Base-by-base conservation (phyloP, 2,329 filamentous ascomycete species). In the Colletotrichum sp. region DNA sequence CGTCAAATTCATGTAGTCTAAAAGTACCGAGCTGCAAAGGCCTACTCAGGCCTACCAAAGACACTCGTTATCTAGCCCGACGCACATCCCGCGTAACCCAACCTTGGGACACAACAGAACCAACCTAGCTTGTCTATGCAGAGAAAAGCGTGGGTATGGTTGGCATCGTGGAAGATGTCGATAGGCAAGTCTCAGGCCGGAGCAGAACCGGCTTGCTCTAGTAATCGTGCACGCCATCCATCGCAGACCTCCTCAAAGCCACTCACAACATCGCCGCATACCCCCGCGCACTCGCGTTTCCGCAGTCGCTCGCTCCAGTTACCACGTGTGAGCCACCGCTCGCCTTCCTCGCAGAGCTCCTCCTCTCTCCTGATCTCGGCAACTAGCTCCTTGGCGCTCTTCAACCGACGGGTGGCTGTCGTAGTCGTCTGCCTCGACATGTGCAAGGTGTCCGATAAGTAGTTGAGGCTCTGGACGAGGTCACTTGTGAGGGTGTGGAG, bases 171-270 rank as follows among this genome's bases (percentile, higher is more conserved):
- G 18, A n/a, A 12, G 39, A 21, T 52, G 43, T 52, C n/a, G n/a
- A 21, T 13, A 13, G 43, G 43, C 21, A 13, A 52, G 8, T 52
- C n/a, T 80, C 78, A 86, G 39, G 85, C 86, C 76, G 86, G 85
- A 4, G 84, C 82, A 30, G 88, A 84, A 78, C 90, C 90, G n/a
- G 89, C 90, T 81, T 92, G 90, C 16, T 90, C 92, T 76, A 96
- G 90, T 64, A 98, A 86, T 79, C 94, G 91, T 81, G 93, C 92
- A 82, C 96, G 92, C 94, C 96, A 97, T 72, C 92, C 91, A 73
- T 96, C 93, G 85, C 96, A 98, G 2, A 96, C 93, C 82, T 96
- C 93, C 84, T 98, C 96, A 81, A 99, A 99, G 0, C 97, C 97
- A 61, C 94, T 93, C 39, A 98, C 93, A 2, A 99, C 96, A 76